These are phyloP conservation scores for Xylaria acuta DNA, from an alignment of 495 filamentous ascomycete species.

Conservation along the genomic window DNA sequence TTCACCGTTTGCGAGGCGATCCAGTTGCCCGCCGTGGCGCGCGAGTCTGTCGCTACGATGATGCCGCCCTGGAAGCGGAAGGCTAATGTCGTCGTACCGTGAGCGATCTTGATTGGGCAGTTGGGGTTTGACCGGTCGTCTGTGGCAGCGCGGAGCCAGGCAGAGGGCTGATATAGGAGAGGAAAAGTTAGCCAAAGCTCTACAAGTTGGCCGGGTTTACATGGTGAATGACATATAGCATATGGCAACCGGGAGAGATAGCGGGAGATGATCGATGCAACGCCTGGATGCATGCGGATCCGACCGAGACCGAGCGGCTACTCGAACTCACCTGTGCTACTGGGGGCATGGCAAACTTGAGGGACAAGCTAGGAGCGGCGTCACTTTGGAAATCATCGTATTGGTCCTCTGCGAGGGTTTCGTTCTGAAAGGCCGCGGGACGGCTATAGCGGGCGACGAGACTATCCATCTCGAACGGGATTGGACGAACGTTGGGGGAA, in stretches of 20 bases:
- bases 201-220: not conserved
- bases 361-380: constrained; percentile 70
- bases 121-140: constrained; percentile 96
- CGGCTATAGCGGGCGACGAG: constrained; percentile 89
- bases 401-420: constrained; percentile 70
- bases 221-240: not conserved
- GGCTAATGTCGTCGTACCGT: constrained; percentile 97
- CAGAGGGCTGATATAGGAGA: constrained; percentile 63
- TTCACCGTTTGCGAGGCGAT: constrained; percentile 99
- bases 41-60: constrained; percentile 96
- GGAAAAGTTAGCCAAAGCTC: not conserved
- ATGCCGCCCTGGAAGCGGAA: constrained; percentile 98
- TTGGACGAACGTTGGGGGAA: not conserved
- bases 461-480: constrained; percentile 74
- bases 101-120: constrained; percentile 98
- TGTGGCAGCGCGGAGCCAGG: constrained; percentile 95
- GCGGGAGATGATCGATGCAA: not conserved
- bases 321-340: constrained; percentile 75
- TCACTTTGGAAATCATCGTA: constrained; percentile 72
- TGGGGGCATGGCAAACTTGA: constrained; percentile 94
- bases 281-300: not conserved
- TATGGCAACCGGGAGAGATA: not conserved
- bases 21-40: constrained; percentile 96
- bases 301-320: not conserved
- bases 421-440: constrained; percentile 68